Base-by-base conservation (phyloP, 768 basidiomycete genomes). In the Lactarius evosmus region DNA sequence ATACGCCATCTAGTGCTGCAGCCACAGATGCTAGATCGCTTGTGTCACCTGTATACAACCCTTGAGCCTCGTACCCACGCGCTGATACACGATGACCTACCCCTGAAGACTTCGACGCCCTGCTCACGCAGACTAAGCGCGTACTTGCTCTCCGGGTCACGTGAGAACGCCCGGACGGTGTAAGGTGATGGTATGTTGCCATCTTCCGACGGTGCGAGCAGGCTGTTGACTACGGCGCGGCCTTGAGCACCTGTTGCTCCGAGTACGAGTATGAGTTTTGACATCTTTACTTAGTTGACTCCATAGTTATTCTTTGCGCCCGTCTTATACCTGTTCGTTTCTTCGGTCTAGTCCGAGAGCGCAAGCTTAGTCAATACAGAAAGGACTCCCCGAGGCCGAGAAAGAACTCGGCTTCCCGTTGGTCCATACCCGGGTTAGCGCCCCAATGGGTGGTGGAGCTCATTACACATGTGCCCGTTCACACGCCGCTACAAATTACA, bases 171-270 rank as follows among this genome's bases (percentile, higher is more conserved):
- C 58, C 78, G 75, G 9, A 79, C 72, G 16, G 68, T 63, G 65
- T 77, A 79, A 4, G 78, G 79, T 29, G 78, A 78, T 0, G 78
- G 74, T 4, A 70, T 71, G n/a, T n/a, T n/a, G 7, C 76, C 77
- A 38, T 77, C 74, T 33, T 70, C 68, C 57, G 54, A 68, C 12
- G 70, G 70, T 16, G 72, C 70, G 32, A 79, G 74, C 29, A 79
- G 69, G 27, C 74, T 72, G 46, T 75, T 70, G 40, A 78, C 70
- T 34, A 79, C 76, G 29, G 72, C 72, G 60, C 74, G 70, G 14
- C 79, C 79, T 60, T 80, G 79, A 7, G 78, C 77, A 52, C 79
- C 79, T 41, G 78, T 80, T 2, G 75, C 79, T 40, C 79, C 78
- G 29, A 80, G 74, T 59, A 80, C 78, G 52, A 78, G 73, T 58